Evolutionary conservation across 495 filamentous ascomycete genomes (phyloP).

Genomic region (Daldinia childiae): DNA sequence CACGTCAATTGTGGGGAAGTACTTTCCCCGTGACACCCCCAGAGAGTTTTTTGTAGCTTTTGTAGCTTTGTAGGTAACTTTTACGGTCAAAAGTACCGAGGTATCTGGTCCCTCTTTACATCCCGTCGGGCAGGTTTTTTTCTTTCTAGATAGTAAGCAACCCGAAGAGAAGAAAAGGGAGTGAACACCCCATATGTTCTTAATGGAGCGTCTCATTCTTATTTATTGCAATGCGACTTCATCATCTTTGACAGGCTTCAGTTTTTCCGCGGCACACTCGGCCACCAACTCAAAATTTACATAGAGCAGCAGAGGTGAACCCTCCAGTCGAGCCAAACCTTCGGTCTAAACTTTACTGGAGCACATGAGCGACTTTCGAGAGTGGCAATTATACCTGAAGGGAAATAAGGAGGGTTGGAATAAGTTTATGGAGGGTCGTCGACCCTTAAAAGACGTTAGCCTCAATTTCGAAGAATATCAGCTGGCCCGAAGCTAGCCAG

Average conservation of each 20-base stretch:
- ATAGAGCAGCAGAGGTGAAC: not conserved
- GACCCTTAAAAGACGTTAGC: not conserved
- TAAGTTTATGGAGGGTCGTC: not conserved
- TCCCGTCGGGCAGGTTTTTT: slow-evolving; percentile 1
- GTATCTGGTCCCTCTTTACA: not conserved
- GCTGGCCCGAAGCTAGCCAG: not conserved
- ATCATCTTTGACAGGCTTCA: slow-evolving; percentile 4
- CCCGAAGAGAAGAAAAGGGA: not conserved
- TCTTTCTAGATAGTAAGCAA: not conserved
- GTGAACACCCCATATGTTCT: not conserved
- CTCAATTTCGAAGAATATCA: not conserved
- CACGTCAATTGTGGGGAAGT: slow-evolving; percentile 41
- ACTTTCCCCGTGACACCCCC: slow-evolving; percentile 26
- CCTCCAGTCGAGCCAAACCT: not conserved
- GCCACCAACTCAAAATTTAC: slow-evolving; percentile 4
- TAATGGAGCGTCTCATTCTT: slow-evolving; percentile 6
- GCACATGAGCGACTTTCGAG: not conserved
- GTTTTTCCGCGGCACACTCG: slow-evolving; percentile 10
- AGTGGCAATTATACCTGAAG: not conserved
- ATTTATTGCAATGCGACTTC: slow-evolving; percentile 1
- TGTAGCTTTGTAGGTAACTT: no score
- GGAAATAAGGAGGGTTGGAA: not conserved
- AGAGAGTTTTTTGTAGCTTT: not conserved
- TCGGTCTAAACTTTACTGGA: slow-evolving; percentile 6
- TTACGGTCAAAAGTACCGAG: not conserved